Evolutionary conservation across 352 stramenopile genomes (phyloP), one percentile per base, ranked within the genome.

Genomic region (Globisporangium acanthophoron): DNA sequence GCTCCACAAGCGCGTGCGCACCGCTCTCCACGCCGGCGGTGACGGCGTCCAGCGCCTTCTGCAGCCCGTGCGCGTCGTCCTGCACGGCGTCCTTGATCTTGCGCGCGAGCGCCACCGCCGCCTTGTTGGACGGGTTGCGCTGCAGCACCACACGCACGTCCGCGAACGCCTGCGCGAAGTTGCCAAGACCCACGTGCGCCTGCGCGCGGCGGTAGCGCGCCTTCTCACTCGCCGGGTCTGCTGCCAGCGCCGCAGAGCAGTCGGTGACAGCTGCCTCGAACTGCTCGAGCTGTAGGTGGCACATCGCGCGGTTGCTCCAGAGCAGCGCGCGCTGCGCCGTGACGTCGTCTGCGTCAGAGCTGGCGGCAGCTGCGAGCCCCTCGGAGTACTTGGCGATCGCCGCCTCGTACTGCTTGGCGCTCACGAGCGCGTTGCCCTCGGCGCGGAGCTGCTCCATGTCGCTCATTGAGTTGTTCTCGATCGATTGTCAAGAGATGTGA

Each of bases 221-320:
- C 61, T 94, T 94, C 47, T 84, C 75, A 56, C 90, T 94, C 27
- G 75, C 61, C 16, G 70, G 54, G 3, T 87, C 78, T 16, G 69
- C 52, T 3, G 53, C 60, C 33, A 94, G 66, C 43, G 74, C 83
- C 20, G 57, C 51, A 5, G 71, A 76, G 65, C 83, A 92, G 61
- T 91, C 78, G 15, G 62, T 70, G 15, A 73, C 62, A 3, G 83
- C 83, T 24, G 51, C 59, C 13, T 70, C 65, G 45, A 87, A 91
- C 49, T 87, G 65, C 33, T 80, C 47, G 20, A 92, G 69, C 62
- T 92, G 82, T 41, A 94, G 63, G 41, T 76, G 59, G 61, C 80
- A 92, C 27, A 79, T 76, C 9, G 85, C 82, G 58, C 84, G 82
- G 62, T 94, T 94, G 67, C 72, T 92, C 66, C 70, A 88, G 13